Base-by-base conservation (phyloP, 257 asterid species). In the Solanum acaule region DNA sequence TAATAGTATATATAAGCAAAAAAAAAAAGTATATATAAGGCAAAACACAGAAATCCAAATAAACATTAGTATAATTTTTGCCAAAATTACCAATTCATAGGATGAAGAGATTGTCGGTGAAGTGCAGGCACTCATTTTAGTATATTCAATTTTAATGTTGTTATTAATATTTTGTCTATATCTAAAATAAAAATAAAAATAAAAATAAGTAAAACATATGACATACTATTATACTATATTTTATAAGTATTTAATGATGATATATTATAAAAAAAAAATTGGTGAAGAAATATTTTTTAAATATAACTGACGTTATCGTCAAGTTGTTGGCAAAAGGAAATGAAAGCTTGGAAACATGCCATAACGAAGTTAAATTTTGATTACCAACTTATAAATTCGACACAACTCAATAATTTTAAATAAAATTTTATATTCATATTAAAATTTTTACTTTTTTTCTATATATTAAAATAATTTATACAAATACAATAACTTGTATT, bases 381-480 rank as follows among this genome's bases (percentile, higher is more conserved):
- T 68, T 29, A 14, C 0, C 22, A 0, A n/a, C n/a, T 59, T 59
- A 20, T 8, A 9, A 59, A n/a, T n/a, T n/a, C n/a, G 6, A 59
- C 11, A 3, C 0, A 22, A 59, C 1, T 3, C 2, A 22, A 63
- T 63, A 23, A 63, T 9, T 18, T 56, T 56, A 1, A 56, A 18
- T 56, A 8, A 56, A 52, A 18, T 6, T 52, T 52, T 52, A 6
- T 52, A 18, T 6, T 6, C 4, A 18, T 52, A 52, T 16, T 4
- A 13, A 13, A 46, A 46, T n/a, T 1, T 46, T 46, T 46, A 46
- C 6, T 42, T 42, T 42, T 40, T 42, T 10, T 0, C 46, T 10
- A 42, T 42, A 42, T 42, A 42, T 42, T 42, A 42, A 11, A 42
- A 42, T 42, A 42, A 42, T 42, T 42, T 42, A 42, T 42, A 42